Evolutionary conservation across 177 flowering plant genomes (phyloP).

Genomic region (Vitis hybrid): DNA sequence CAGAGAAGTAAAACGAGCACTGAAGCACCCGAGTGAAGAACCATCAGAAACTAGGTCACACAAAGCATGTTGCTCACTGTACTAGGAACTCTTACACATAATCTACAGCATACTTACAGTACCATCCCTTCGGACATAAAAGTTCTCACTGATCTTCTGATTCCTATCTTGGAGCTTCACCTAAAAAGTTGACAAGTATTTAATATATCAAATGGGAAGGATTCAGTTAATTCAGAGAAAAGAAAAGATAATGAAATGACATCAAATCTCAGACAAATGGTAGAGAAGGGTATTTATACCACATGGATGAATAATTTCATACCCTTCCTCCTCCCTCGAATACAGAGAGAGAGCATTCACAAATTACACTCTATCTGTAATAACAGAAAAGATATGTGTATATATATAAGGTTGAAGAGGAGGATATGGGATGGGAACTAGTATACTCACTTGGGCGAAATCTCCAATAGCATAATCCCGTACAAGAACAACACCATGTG

Average conservation of each 20-base stretch:
- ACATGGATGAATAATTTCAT: too few relatives aligned
- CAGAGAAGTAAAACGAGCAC: slow-evolving; percentile 53
- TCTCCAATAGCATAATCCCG: slow-evolving; percentile 38
- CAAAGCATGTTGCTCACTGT: not conserved
- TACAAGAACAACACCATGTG: slow-evolving; percentile 28
- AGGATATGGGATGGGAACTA: not conserved
- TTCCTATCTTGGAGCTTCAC: slow-evolving; percentile 35
- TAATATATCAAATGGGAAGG: not conserved
- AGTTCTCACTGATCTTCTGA: slow-evolving; percentile 45
- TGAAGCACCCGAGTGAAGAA: slow-evolving; percentile 15
- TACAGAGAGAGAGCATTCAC: too few relatives aligned
- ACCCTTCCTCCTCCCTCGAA: too few relatives aligned
- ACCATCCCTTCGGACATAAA: slow-evolving; percentile 55
- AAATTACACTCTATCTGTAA: too few relatives aligned
- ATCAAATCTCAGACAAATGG: too few relatives aligned
- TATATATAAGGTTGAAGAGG: not conserved
- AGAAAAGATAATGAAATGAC: too few relatives aligned
- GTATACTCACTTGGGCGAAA: slow-evolving; percentile 30
- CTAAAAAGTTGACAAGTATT: slow-evolving; percentile 21
- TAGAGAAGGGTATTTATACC: too few relatives aligned
- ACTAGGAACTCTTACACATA: not conserved
- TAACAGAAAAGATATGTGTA: not conserved
- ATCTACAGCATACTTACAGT: slow-evolving; percentile 39
- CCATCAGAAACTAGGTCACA: slow-evolving; percentile 1
- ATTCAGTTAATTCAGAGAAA: too few relatives aligned